Percentiles rank a stretch among this genome's conserved stretches.
Conservation (phyloP, 139 green algal species). For the Chlorella vulgaris region DNA sequence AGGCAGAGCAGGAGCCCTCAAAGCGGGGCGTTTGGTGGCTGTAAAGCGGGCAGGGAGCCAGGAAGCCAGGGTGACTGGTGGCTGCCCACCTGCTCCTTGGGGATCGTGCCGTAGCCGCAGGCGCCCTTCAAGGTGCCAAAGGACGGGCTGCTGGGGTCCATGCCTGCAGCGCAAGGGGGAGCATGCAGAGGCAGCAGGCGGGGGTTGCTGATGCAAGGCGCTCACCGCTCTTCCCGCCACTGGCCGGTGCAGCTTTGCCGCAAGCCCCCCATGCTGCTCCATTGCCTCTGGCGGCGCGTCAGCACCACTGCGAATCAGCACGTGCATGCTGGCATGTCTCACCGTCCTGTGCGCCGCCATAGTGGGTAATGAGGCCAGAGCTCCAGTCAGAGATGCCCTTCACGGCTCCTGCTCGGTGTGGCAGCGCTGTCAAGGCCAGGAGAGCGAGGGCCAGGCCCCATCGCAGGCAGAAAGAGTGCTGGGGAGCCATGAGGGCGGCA, state of each 20-base stretch:
- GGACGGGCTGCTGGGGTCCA: constrained; percentile 20
- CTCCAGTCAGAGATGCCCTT: neutral
- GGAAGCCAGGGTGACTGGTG: too few relatives aligned
- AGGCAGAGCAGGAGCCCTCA: too few relatives aligned
- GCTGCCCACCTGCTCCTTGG: constrained; percentile 18
- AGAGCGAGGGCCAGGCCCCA: neutral
- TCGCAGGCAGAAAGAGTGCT: neutral
- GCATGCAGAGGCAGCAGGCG: neutral
- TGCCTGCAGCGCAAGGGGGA: constrained; percentile 2
- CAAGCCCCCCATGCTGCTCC: too few relatives aligned
- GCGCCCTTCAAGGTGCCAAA: constrained; percentile 38
- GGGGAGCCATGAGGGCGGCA: neutral
- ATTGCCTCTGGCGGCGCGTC: too few relatives aligned
- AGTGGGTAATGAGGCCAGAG: constrained; percentile 3
- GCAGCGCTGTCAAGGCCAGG: neutral
- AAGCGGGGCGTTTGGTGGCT: too few relatives aligned
- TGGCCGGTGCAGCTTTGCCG: too few relatives aligned
- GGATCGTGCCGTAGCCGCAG: constrained; percentile 39
- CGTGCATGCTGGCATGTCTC: too few relatives aligned
- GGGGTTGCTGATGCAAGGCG: neutral
- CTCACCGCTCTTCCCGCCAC: neutral
- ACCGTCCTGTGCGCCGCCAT: constrained; percentile 20
- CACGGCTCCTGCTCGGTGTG: neutral
- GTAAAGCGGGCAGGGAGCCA: too few relatives aligned
- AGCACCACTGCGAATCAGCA: too few relatives aligned